Percentiles rank a stretch among this genome's conserved stretches.
phyloP scores from a whole-genome alignment of 768 basidiomycete species.

The Mrakia gelida region DNA sequence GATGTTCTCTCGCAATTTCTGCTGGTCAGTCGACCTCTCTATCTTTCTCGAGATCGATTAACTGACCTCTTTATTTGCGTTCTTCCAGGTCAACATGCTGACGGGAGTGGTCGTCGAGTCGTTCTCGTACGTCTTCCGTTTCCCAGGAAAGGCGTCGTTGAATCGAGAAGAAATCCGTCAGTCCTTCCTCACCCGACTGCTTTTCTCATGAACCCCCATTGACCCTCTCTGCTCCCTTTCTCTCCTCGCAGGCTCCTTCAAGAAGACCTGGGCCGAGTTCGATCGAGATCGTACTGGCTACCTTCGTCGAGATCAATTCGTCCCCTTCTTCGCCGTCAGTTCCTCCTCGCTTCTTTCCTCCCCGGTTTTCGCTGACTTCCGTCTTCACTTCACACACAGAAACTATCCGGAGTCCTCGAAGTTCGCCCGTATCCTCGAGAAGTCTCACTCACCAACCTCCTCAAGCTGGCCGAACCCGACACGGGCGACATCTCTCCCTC shows the following conservation, averaged over 20 bases:
- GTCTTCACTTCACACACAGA: background rate
- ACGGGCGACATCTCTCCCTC: background rate
- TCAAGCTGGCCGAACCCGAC: conserved; percentile 40
- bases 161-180: conserved; percentile 82
- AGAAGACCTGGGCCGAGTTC: conserved; percentile 86
- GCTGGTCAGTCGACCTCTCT: conserved; percentile 90
- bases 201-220: too few species aligned
- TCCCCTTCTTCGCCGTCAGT: conserved; percentile 64
- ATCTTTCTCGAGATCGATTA: conserved; percentile 31
- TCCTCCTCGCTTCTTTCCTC: background rate
- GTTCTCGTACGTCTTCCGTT: conserved; percentile 92
- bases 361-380: too few species aligned
- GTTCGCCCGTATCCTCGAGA: conserved; percentile 72
- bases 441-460: conserved; percentile 59
- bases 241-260: conserved; percentile 56
- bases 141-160: conserved; percentile 68
- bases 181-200: conserved; percentile 19
- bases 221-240: background rate
- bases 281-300: conserved; percentile 74
- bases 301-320: conserved; percentile 64
- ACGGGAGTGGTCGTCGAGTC: conserved; percentile 86
- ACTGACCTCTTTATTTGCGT: conserved; percentile 19
- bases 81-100: conserved; percentile 1
- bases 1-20: conserved; percentile 62
- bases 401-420: conserved; percentile 9